Base-by-base conservation (phyloP, 345 rosid species). In the Syzygium aqueum region DNA sequence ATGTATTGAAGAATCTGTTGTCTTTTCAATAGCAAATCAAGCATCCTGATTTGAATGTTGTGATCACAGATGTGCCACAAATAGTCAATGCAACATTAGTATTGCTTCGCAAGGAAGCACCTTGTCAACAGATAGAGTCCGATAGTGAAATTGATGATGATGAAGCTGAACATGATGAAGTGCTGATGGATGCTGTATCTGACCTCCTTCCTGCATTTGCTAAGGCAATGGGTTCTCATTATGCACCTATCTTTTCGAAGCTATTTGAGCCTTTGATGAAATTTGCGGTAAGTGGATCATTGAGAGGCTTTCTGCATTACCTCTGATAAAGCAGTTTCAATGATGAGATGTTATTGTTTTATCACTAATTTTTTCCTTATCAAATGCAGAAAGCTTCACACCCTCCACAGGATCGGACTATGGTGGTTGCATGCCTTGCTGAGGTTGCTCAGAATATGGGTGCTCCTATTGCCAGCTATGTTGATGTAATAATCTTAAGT, bases 361-460 rank as follows among this genome's bases (percentile, higher is more conserved):
- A 37, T 37, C 27, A 6, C 49, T 33, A 19, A 73, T 73, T 84
- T 84, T 53, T 53, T 27, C 57, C 61, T 53, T 33, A 84, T 2
- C 4, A 43, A 84, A 57, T 61, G 83, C 59, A 97, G 99, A 96
- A 89, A 94, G 92, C 92, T 85, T 94, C 98, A 84, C 95, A 97
- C 33, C 96, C 99, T 91, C 94, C 92, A 11, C 99, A 92, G 88
- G 99, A 96, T 90, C 92, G 97, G 88, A 96, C 99, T 61, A 96
- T 96, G 99, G 99, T 96, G 88, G 99, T 96, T 86, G 99, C 99
- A 85, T 92, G 95, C 91, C 97, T 98, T 90, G 99, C 99, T 86
- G 99, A 98, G 92, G 98, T 98, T 92, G 99, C 99, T 89, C 99
- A 95, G 93, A 93, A 96, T 89, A 96, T 96, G 99, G 99, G 99